Evolutionary conservation across 768 basidiomycete species (phyloP), one percentile per base, ranked within the genome.

Genomic region (Pleurotus sapidus): DNA sequence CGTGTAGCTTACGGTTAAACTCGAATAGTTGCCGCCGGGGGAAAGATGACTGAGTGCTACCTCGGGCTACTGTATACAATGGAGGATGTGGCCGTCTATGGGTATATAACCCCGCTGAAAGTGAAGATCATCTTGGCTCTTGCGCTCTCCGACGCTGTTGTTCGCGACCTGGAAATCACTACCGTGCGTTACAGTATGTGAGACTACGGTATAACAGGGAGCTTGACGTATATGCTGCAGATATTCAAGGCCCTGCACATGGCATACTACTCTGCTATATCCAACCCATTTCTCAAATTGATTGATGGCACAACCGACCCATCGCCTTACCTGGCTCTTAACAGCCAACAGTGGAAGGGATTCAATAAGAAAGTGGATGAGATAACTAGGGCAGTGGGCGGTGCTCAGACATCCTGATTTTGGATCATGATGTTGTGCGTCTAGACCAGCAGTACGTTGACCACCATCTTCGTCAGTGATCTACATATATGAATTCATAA

Each of bases 31-130:
- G 70, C 65, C 67, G 74, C 78, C 59, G 80, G 78, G 15, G 77
- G 77, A 25, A 93, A 91, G 70, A 74, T 81, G 3, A 77, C 75
- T 4, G 93, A 95, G 34, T 87, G 88, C 67, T 96, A 95, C 66
- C 79, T 94, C 38, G 93, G 93, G 4, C 76, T 95, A 56, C 72
- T 96, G 23, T 93, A 92, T 69, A 81, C 88, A n/a, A 88, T 95
- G 79, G 94, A 96, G 71, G 93, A 95, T 63, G 88, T 92, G 49
- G 93, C 91, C 2, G 91, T 93, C 39, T 95, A 95, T 70, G 94
- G 93, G 40, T 96, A 93, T 71, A 83, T 94, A 49, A 94, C 92
- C 8, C 91, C 93, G 11, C 75, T 92, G 59, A 91, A 89, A 66
- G 80, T 94, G 64, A 95, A 94, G 76, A 93, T 96, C 64, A 81